phyloP scores from a whole-genome alignment of 2,329 filamentous ascomycete genomes.

The Fusarium xylarioides region DNA sequence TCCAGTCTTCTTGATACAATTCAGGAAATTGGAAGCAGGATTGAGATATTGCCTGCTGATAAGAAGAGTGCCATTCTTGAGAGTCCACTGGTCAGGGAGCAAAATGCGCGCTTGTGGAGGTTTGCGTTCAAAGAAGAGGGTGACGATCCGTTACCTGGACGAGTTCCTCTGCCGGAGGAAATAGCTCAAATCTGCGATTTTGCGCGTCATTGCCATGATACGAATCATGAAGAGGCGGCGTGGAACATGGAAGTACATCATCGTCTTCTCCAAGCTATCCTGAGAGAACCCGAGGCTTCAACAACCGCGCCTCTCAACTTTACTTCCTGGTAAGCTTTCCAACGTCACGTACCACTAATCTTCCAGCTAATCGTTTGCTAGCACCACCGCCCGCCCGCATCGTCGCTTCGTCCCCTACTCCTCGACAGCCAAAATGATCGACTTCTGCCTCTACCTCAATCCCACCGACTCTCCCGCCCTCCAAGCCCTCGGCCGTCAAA shows the following conservation, averaged over 20 bases:
- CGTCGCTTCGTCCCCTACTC: slow-evolving; percentile 2
- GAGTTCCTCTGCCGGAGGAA: slow-evolving; percentile 10
- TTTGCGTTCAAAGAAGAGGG: slow-evolving; percentile 12
- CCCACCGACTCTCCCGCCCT: background rate
- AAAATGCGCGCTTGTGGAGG: slow-evolving; percentile 9
- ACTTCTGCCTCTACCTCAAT: slow-evolving; percentile 19
- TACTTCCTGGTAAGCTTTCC: background rate
- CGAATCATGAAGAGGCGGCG: slow-evolving; percentile 13
- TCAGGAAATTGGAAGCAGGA: slow-evolving; percentile 11
- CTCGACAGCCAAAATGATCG: slow-evolving; percentile 22
- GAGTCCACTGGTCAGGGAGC: background rate
- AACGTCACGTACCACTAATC: rapidly evolving
- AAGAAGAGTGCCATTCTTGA: background rate
- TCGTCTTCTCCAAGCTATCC: slow-evolving; percentile 14
- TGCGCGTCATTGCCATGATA: slow-evolving; percentile 17
- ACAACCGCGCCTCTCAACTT: background rate
- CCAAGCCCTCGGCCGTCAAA: slow-evolving; percentile 11
- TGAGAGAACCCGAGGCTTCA: background rate
- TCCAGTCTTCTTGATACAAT: slow-evolving; percentile 10
- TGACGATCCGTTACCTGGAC: slow-evolving; percentile 6
- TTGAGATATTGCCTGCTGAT: slow-evolving; percentile 12
- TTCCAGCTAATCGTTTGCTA: background rate
- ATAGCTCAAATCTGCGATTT: background rate
- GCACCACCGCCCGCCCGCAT: slow-evolving; percentile 3
- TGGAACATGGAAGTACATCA: slow-evolving; percentile 35